A percentile compares a stretch with the other conserved stretches of the same genome.
Evolutionary conservation across 768 basidiomycete genomes (phyloP).

Genomic region (Suillus americanus): DNA sequence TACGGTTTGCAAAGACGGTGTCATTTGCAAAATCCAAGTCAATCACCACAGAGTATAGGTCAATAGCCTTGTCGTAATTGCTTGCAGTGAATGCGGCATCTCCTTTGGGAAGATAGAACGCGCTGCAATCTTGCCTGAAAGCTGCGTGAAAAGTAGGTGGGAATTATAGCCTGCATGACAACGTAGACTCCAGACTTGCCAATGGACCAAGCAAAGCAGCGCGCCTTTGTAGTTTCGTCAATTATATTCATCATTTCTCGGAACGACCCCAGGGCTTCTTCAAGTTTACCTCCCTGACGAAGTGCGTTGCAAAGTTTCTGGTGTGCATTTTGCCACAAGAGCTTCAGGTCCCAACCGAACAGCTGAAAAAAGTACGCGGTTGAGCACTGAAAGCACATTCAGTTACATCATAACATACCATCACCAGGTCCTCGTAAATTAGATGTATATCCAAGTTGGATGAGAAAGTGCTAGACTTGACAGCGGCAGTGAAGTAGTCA

Average conservation of each 20-base stretch:
- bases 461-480: neutral
- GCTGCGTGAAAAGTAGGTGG: neutral
- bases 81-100: neutral
- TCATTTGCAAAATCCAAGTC: neutral
- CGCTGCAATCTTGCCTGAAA: neutral
- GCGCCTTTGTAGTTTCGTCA: neutral
- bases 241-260: neutral
- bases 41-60: neutral
- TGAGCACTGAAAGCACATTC: neutral
- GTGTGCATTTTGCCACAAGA: neutral
- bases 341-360: neutral
- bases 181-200: neutral
- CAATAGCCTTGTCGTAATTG: neutral
- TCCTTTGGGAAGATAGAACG: neutral
- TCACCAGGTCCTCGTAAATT: neutral
- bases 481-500: neutral
- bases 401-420: neutral
- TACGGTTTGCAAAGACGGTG: neutral
- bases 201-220: neutral
- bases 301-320: neutral
- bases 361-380: neutral
- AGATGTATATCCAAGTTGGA: neutral
- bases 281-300: neutral
- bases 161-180: neutral
- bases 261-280: neutral